Conservation (phyloP, 1,284 basidiomycete species). For the Polyporus tsugae region DNA sequence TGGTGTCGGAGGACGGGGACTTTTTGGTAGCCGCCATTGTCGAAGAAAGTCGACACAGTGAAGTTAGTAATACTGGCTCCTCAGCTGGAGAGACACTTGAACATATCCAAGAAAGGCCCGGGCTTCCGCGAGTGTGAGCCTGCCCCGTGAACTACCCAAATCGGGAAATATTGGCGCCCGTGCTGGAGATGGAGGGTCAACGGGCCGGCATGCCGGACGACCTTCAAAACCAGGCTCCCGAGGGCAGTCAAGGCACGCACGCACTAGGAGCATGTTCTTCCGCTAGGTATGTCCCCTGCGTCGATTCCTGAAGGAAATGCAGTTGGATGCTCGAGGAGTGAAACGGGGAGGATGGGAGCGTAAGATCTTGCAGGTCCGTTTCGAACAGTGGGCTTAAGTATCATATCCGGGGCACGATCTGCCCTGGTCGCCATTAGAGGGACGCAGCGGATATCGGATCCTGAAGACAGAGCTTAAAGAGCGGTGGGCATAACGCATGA, state of each 20-base stretch:
- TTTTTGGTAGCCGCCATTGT: conserved; percentile 25
- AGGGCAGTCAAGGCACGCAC: background rate
- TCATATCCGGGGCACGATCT: background rate
- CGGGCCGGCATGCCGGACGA: no score
- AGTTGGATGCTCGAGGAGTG: background rate
- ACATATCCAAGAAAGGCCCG: background rate
- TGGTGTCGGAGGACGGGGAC: conserved; percentile 50
- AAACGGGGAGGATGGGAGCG: background rate
- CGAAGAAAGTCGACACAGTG: background rate
- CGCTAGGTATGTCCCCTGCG: background rate
- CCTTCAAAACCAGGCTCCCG: no score
- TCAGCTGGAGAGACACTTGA: background rate
- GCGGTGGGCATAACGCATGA: conserved; percentile 3
- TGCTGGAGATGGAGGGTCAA: no score
- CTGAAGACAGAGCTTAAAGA: background rate
- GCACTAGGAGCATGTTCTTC: background rate
- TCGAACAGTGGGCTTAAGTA: background rate
- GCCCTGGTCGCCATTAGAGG: background rate
- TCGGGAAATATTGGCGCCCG: background rate
- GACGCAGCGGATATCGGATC: background rate
- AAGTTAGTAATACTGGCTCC: background rate
- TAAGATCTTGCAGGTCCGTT: background rate
- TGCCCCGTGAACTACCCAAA: background rate
- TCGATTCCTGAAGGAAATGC: background rate
- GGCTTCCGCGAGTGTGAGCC: background rate